Conservation (phyloP, 2,329 filamentous ascomycete genomes). For the Ophiostoma sp. region DNA sequence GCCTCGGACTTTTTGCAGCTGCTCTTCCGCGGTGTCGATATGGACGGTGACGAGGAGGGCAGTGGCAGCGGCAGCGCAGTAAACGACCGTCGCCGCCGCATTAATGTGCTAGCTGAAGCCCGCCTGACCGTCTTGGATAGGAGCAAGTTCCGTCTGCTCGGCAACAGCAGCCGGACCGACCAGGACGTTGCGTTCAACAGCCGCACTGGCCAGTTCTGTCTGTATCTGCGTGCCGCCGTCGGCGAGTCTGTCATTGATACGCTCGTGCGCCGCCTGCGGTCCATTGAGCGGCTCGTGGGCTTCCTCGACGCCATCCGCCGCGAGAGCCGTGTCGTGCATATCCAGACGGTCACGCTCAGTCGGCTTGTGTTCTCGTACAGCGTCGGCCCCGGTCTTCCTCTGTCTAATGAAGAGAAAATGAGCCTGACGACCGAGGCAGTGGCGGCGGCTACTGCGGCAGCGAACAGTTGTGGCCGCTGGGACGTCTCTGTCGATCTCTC, state of each 20-base stretch:
- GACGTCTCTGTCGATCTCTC: conserved; percentile 60
- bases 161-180: conserved; percentile 49
- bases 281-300: conserved; percentile 68
- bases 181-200: conserved; percentile 63
- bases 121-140: conserved; percentile 56
- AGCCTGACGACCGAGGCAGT: conserved; percentile 18
- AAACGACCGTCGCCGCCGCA: conserved; percentile 21
- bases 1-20: conserved; percentile 60
- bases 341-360: conserved; percentile 60
- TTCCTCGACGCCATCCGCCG: conserved; percentile 67
- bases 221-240: conserved; percentile 60
- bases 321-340: conserved; percentile 55
- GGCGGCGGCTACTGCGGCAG: not conserved
- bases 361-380: conserved; percentile 70
- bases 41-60: conserved; percentile 39
- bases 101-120: conserved; percentile 52
- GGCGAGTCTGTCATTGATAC: conserved; percentile 59
- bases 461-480: conserved; percentile 39
- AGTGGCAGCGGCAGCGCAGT: not conserved
- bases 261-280: conserved; percentile 61
- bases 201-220: conserved; percentile 60
- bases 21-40: conserved; percentile 52
- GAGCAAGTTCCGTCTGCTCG: conserved; percentile 56
- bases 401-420: conserved; percentile 9
- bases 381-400: conserved; percentile 14